A percentile compares a stretch with the other conserved stretches of the same genome.
Evolutionary conservation across 2,329 filamentous ascomycete species (phyloP).

Genomic region (Talaromyces amestolkiae): DNA sequence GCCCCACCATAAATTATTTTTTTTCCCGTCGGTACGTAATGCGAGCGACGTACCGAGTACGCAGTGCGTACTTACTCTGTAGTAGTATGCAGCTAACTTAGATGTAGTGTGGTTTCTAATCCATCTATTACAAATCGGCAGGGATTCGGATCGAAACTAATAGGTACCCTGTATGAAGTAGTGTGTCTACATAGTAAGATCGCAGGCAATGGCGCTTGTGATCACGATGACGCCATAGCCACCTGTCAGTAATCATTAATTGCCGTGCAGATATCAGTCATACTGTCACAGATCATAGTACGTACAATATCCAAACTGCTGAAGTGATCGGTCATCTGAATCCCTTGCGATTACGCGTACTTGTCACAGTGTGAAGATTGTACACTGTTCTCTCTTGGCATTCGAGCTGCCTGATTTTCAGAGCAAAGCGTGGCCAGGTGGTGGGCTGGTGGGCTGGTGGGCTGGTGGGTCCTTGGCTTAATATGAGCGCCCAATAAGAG

Average conservation of each 20-base stretch:
- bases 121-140: background rate
- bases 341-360: background rate
- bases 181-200: too few species aligned
- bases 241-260: background rate
- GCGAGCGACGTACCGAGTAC: background rate
- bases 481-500: background rate
- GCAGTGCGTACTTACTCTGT: too few species aligned
- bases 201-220: background rate
- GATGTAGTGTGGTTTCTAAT: background rate
- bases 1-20: background rate
- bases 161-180: too few species aligned
- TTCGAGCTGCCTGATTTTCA: background rate
- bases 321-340: background rate
- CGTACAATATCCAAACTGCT: background rate
- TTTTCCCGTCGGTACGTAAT: background rate
- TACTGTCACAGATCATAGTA: background rate
- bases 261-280: background rate
- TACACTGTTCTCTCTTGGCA: background rate
- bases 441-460: background rate
- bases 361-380: too few species aligned
- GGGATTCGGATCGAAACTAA: background rate
- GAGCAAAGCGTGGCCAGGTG: background rate
- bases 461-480: background rate
- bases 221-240: conserved; percentile 4
- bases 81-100: too few species aligned